These are phyloP conservation scores for Apophysomyces variabilis DNA, from an alignment of 371 early-diverging fungal species.

Conservation along the genomic window DNA sequence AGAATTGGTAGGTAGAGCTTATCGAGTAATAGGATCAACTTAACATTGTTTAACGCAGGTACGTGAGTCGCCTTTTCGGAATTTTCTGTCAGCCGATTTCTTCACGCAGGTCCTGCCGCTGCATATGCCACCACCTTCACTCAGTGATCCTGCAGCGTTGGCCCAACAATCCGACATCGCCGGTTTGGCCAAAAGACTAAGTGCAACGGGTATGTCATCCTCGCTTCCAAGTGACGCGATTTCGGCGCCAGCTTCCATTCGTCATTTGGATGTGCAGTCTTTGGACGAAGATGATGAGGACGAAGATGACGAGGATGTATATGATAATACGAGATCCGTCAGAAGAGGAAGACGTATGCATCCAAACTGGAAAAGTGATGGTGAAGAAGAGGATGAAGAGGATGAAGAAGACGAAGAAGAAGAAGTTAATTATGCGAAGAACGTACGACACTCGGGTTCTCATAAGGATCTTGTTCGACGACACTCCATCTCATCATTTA, in stretches of 20 bases:
- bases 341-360: slow-evolving; percentile 24
- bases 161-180: slow-evolving; percentile 19
- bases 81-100: slow-evolving; percentile 50
- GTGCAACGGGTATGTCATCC: not conserved
- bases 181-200: slow-evolving; percentile 12
- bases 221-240: not conserved
- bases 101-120: slow-evolving; percentile 52
- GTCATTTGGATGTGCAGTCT: slow-evolving; percentile 11
- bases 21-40: not conserved
- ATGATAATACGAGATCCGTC: slow-evolving; percentile 24
- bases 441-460: not conserved
- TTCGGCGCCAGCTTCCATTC: slow-evolving; percentile 6
- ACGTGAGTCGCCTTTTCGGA: slow-evolving; percentile 38
- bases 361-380: slow-evolving; percentile 36
- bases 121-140: slow-evolving; percentile 56
- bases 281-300: slow-evolving; percentile 33
- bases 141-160: slow-evolving; percentile 38
- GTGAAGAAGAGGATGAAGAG: slow-evolving; percentile 26
- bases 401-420: slow-evolving; percentile 19
- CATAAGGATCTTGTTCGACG: slow-evolving; percentile 29
- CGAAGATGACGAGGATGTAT: slow-evolving; percentile 30
- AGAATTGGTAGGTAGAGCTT: slow-evolving; percentile 41
- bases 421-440: slow-evolving; percentile 8
- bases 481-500: slow-evolving; percentile 44
- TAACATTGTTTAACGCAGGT: slow-evolving; percentile 16